A percentile compares a stretch with the other conserved stretches of the same genome.
These are phyloP conservation scores for Pseudozyma sp. DNA, from an alignment of 1,284 basidiomycete genomes.

Conservation along the genomic window DNA sequence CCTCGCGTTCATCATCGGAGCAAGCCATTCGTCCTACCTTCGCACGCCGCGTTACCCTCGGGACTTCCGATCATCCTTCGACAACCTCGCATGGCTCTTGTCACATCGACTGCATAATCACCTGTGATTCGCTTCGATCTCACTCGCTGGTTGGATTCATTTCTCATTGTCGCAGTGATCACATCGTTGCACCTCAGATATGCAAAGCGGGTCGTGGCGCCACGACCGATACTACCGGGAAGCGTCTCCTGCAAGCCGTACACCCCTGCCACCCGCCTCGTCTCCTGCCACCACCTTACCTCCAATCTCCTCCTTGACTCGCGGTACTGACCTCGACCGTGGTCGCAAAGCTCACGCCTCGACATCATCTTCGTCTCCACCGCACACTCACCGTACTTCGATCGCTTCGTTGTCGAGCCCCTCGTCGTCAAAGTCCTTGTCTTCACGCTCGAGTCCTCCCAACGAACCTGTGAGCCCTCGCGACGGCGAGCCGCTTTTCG, in stretches of 20 bases:
- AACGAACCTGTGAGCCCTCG: constrained; percentile 29
- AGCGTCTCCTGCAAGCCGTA: constrained; percentile 16
- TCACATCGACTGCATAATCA: no score
- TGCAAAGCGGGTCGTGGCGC: constrained; percentile 15
- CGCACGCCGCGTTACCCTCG: not conserved
- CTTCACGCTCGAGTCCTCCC: constrained; percentile 18
- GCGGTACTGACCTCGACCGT: not conserved
- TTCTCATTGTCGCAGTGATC: not conserved
- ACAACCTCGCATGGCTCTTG: no score
- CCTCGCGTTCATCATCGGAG: no score
- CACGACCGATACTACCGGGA: constrained; percentile 19
- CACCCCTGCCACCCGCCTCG: constrained; percentile 5
- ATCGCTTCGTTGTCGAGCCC: constrained; percentile 13
- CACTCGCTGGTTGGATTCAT: not conserved
- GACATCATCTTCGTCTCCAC: constrained; percentile 6
- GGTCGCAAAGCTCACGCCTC: constrained; percentile 4
- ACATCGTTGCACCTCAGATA: constrained; percentile 17
- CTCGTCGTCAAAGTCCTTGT: constrained; percentile 14
- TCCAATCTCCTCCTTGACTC: constrained; percentile 22
- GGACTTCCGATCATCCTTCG: not conserved
- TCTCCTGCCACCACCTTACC: constrained; percentile 16
- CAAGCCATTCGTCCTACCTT: no score
- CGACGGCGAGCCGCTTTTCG: constrained; percentile 34
- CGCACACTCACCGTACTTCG: not conserved
- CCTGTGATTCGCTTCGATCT: not conserved